Base-by-base conservation (phyloP, 1,284 basidiomycete species). In the Vanrija sp. region DNA sequence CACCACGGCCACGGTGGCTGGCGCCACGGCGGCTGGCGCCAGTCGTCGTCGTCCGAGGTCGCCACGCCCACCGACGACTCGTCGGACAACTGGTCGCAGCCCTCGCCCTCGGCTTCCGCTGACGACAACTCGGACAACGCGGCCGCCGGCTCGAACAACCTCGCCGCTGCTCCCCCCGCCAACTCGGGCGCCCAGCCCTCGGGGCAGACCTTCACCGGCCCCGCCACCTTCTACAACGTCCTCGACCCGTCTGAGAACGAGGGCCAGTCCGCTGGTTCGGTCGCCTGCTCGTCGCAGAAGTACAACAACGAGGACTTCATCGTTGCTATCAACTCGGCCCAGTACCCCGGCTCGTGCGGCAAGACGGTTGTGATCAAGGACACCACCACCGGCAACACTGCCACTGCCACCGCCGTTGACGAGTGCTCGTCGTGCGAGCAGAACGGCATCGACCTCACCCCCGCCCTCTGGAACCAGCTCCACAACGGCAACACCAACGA, bases 121-220 rank as follows among this genome's bases (percentile, higher is more conserved):
- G n/a, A n/a, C n/a, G 34, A 34, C 34, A 34, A 34, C 34, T 34
- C 34, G 34, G 34, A 15, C 34, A 34, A 34, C 34, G 1, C 34
- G 6, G 14, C 34, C 34, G 14, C 34, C 34, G 12, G 14, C 34
- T 5, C 9, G 12, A 34, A 12, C 28, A 29, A 29, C 28, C 28
- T 29, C 28, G 28, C 28, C 10, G 28, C 28, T 1, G 10, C 8
- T 12, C 7, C 28, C 34, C 14, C 34, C 34, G 34, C 42, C 25
- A 26, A 21, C 26, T 43, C 18, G 16, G 29, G 18, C 21, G 42
- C 42, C 21, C 21, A 23, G 23, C 29, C 49, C 57, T 77, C 86
- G 85, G 55, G 43, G 34, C 2, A 26, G n/a, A 34, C 43, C 14
- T 45, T 43, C 43, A 38, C 43, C 21, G 50, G 50, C 21, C 43